These are phyloP conservation scores for Tremellales sp. DNA, from an alignment of 1,284 basidiomycete species.

Conservation along the genomic window DNA sequence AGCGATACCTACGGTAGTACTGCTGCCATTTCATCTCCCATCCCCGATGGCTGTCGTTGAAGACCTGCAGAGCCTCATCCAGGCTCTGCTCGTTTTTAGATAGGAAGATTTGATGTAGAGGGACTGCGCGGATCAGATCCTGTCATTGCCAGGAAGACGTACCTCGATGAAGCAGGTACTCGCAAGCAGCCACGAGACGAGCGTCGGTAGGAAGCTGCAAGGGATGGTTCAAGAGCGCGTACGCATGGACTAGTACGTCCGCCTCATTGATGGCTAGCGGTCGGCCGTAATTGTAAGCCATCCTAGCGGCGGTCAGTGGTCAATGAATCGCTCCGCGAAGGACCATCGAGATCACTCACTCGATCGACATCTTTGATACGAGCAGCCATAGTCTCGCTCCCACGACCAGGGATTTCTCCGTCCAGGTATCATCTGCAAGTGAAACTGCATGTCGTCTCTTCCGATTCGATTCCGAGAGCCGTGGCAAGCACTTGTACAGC, in stretches of 20 bases:
- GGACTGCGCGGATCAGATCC: too few relatives aligned
- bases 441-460: conserved; percentile 9
- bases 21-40: conserved; percentile 21
- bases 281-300: conserved; percentile 30
- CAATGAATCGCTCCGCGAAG: conserved; percentile 13
- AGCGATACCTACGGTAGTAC: conserved; percentile 15
- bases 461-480: conserved; percentile 24
- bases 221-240: conserved; percentile 30
- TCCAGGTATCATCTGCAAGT: conserved; percentile 4
- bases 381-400: conserved; percentile 31
- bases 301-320: conserved; percentile 8
- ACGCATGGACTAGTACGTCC: conserved; percentile 15
- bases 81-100: conserved; percentile 9
- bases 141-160: too few relatives aligned
- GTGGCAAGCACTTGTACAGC: conserved; percentile 29
- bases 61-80: conserved; percentile 18
- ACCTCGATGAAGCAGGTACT: too few relatives aligned
- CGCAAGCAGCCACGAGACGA: conserved; percentile 26
- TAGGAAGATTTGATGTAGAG: not conserved
- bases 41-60: conserved; percentile 15
- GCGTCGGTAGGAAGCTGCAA: conserved; percentile 21
- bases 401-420: conserved; percentile 14
- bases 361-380: conserved; percentile 11
- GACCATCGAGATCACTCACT: conserved; percentile 9
- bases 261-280: conserved; percentile 18